Percentiles rank a stretch among this genome's conserved stretches.
These are phyloP conservation scores for Alternaria triticimaculans DNA, from an alignment of 2,329 filamentous ascomycete species.

Conservation along the genomic window DNA sequence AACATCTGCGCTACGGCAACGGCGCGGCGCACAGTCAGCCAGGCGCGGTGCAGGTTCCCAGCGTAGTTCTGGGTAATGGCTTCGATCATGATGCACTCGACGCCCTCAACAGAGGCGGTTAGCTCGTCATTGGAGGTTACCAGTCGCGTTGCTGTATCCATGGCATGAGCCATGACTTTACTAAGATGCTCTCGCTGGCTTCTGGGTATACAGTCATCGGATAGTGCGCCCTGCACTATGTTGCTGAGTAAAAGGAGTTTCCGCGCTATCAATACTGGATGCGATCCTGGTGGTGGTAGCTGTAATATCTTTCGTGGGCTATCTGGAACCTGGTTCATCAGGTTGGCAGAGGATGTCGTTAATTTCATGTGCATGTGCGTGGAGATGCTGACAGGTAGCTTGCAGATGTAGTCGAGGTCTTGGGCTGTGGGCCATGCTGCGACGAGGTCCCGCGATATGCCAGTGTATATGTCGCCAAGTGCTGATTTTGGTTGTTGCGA, in stretches of 20 bases:
- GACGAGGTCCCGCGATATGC: slow-evolving; percentile 42
- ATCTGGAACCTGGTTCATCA: slow-evolving; percentile 9
- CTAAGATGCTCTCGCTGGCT: slow-evolving; percentile 23
- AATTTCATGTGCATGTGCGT: slow-evolving; percentile 47
- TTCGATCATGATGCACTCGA: slow-evolving; percentile 55
- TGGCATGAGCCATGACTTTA: slow-evolving; percentile 38
- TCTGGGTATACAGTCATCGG: slow-evolving; percentile 7
- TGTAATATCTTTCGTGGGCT: slow-evolving; percentile 42
- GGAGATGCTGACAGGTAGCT: slow-evolving; percentile 38
- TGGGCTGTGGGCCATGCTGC: slow-evolving; percentile 49
- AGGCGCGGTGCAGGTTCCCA: slow-evolving; percentile 52
- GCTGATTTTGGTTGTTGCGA: neutral
- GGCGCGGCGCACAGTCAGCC: slow-evolving; percentile 50
- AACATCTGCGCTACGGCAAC: slow-evolving; percentile 52
- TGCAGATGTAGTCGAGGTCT: slow-evolving; percentile 49
- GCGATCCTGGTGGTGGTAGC: slow-evolving; percentile 21
- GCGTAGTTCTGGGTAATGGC: slow-evolving; percentile 47
- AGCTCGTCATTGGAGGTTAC: slow-evolving; percentile 52
- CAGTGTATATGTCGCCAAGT: neutral
- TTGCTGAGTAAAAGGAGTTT: slow-evolving; percentile 43
- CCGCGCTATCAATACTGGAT: slow-evolving; percentile 45
- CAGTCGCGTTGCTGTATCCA: slow-evolving; percentile 33
- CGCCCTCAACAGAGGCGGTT: slow-evolving; percentile 47
- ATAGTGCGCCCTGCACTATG: slow-evolving; percentile 29
- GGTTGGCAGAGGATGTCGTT: slow-evolving; percentile 38